Evolutionary conservation across 1,284 basidiomycete species (phyloP), one percentile per base, ranked within the genome.

Genomic region (Ceratobasidium theobromae): DNA sequence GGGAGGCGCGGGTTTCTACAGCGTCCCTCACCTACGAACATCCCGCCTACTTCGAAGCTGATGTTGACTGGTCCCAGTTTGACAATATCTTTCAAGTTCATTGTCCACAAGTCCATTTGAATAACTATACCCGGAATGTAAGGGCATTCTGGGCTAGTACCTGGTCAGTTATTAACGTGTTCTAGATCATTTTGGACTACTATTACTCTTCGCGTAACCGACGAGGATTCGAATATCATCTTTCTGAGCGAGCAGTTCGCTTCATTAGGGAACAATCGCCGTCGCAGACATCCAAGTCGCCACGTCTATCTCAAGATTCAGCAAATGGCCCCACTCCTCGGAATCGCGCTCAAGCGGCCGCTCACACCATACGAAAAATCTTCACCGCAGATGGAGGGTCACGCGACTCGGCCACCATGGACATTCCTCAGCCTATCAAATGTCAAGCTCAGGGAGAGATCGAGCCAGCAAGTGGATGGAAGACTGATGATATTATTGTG

Each of bases 11-110:
- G 23, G 23, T 65, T 23, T 65, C 60, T 18, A 53, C 38, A 18
- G 58, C 60, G 11, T 46, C 35, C 9, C 66, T 70, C 28, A 54
- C 66, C n/a, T 65, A 68, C 23, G 65, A 66, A 35, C 67, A 67
- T 40, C 57, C 43, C 41, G 60, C 49, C 43, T 46, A 35, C 54
- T 65, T 43, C 12, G 51, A 53, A 40, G 60, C 45, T 16, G 60
- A 53, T 23, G 41, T 85, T 27, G 91, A 95, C 72, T 90, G 90
- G 84, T 83, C 83, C 0, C 84, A 87, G 71, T 96, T 97, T 76
- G 87, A 92, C 74, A 92, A 96, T 72, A 93, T 95, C 21, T 91
- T 94, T 74, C 90, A 97, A 73, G 82, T 95, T 9, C 94, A 98
- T 77, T 89, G 86, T 69, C 95, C 94, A 0, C 89, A 87, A 55